Evolutionary conservation across 1,284 basidiomycete species (phyloP), one percentile per base, ranked within the genome.

Genomic region (Ustilago loliicola): DNA sequence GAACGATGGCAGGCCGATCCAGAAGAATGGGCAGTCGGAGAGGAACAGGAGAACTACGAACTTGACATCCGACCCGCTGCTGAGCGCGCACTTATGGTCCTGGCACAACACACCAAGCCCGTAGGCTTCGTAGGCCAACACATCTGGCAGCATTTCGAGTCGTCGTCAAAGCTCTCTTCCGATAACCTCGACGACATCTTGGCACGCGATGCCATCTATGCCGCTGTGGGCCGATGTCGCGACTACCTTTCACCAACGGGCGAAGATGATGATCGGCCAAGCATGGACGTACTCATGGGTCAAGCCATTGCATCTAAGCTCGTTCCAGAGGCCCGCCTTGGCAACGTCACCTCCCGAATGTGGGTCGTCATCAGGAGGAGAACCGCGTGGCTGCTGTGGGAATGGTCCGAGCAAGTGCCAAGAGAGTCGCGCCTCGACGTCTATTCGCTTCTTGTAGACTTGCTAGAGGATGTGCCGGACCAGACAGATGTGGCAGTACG

Each of bases 61-160:
- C 73, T 83, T 25, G 85, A 86, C 53, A 79, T 86, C 36, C 77
- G 85, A 0, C 84, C 84, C 13, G 82, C 84, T 0, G 85, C 85
- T 7, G 84, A 85, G 48, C 70, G 81, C 27, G 69, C 80, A 13
- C 67, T 86, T 32, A 68, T 83, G 67, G 73, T 79, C 2, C 59
- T 85, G 5, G 82, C 81, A 1, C 67, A 75, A 38, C 52, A 71
- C 30, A 77, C 77, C 10, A 79, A 78, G 29, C 80, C 75, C 6
- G 71, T 65, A 19, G 79, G 66, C 8, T 68, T 62, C 23, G 60
- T 85, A 17, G 78, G 81, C n/a, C 67, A 81, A 56, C 66, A 77
- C n/a, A 36, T 85, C 11, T 85, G 80, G 81, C 55, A 53, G 11
- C 71, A 71, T 38, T 85, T 84, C 38, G 71, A 81, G 27, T 58